Evolutionary conservation across 768 basidiomycete species (phyloP), one percentile per base, ranked within the genome.

Genomic region (Lactifluus piperatus): DNA sequence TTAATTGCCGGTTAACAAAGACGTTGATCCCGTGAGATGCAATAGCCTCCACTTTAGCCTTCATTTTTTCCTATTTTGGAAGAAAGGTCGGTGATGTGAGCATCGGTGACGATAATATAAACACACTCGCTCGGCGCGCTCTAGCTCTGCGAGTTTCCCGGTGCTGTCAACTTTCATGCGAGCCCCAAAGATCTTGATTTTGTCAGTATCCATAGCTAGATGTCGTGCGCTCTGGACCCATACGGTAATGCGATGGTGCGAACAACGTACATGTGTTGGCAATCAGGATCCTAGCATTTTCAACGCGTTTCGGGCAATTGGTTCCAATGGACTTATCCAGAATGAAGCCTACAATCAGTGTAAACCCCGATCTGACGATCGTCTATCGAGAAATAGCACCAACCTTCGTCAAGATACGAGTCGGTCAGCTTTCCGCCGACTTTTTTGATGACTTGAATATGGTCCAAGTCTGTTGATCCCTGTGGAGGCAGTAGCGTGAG

Each of bases 371-470:
- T 52, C 39, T 20, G 48, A 14, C 48, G 34, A 52, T 54, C n/a
- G 10, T 13, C 22, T 11, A 37, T 53, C 18, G 20, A 26, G 18
- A 48, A 3, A 34, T 3, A 11, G 41, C 20, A 64, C 75, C 16
- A 63, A 85, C 92, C 95, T 76, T 98, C 97, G 68, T 97, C 94
- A 34, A 99, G 83, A 76, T 98, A 99, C 6, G 93, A 95, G 68
- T 98, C 95, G 0, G 93, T 95, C 67, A 99, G 79, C 76, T 97
- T 99, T 51, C 95, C 95, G 57, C 95, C 95, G n/a, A 91, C 91
- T 74, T 97, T 97, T 81, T 99, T 99, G 77, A 98, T 99, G 71
- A 98, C 87, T 73, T 99, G 95, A 64, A 99, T 97, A 71, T 97
- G 94, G 65, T 99, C 95, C 34, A 99, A 78, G 74, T 98, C 88